A percentile compares a stretch with the other conserved stretches of the same genome.
phyloP scores from a whole-genome alignment of 73 alveolate species.

The Tetrahymena thermophila region DNA sequence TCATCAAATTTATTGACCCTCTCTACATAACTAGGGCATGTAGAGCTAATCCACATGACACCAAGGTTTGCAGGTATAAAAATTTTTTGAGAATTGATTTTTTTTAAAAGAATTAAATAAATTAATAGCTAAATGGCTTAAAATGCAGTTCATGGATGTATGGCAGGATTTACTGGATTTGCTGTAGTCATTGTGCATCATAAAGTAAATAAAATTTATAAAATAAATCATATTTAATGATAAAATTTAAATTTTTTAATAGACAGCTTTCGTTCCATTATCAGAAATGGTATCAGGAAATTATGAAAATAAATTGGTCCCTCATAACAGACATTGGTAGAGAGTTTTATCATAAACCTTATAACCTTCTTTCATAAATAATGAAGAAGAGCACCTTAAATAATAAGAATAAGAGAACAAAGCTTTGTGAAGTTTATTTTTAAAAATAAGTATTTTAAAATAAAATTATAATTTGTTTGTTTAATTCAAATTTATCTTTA shows the following conservation, averaged over 20 bases:
- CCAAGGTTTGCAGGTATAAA: conserved; percentile 56
- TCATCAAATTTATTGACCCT: conserved; percentile 78
- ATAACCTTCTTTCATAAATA: background rate
- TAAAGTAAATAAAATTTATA: background rate
- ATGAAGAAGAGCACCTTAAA: background rate
- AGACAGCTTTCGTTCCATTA: background rate
- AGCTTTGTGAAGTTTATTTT: background rate
- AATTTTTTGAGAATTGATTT: background rate
- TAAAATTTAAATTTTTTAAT: conserved; percentile 15
- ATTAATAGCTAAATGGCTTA: conserved; percentile 50
- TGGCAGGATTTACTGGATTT: conserved; percentile 86
- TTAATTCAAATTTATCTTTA: no score
- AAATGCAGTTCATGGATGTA: conserved; percentile 72
- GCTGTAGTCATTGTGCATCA: conserved; percentile 70
- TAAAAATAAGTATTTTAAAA: no score
- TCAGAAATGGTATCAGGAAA: background rate
- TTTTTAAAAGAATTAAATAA: background rate
- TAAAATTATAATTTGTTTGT: no score
- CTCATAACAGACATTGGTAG: background rate
- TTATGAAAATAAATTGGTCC: background rate
- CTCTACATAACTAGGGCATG: conserved; percentile 73
- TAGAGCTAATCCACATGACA: conserved; percentile 74
- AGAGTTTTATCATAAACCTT: background rate
- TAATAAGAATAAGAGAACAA: background rate
- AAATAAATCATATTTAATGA: background rate